phyloP scores from a whole-genome alignment of 1,139 yeast species.

The Yamadazyma dendronema region DNA sequence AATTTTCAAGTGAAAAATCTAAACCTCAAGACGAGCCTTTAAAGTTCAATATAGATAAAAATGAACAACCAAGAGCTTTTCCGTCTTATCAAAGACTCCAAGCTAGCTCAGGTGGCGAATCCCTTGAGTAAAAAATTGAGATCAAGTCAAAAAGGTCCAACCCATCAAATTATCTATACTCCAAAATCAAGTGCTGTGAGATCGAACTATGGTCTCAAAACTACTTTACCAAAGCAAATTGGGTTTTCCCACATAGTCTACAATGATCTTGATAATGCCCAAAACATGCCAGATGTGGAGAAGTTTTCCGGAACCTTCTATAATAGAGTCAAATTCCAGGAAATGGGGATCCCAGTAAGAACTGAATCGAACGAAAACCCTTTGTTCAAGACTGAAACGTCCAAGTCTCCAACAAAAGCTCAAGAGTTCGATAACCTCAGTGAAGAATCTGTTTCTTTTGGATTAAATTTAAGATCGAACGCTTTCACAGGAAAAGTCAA shows the following conservation, averaged over 20 bases:
- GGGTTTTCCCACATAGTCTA: conserved; percentile 43
- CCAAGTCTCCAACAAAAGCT: conserved; percentile 16
- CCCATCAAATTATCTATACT: conserved; percentile 46
- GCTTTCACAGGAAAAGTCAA: conserved; percentile 28
- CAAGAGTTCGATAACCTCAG: conserved; percentile 16
- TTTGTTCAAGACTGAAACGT: conserved; percentile 27
- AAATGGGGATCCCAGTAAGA: conserved; percentile 38
- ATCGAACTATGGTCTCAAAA: conserved; percentile 45
- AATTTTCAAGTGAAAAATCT: conserved; percentile 1
- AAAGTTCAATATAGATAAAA: too few relatives aligned
- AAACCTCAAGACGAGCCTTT: not conserved
- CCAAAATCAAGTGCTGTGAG: conserved; percentile 43
- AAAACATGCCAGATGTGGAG: conserved; percentile 50
- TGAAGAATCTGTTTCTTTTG: conserved; percentile 20
- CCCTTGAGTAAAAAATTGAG: conserved; percentile 38
- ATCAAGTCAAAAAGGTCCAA: conserved; percentile 31
- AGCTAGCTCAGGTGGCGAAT: conserved; percentile 47
- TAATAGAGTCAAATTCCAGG: conserved; percentile 43
- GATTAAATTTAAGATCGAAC: conserved; percentile 31
- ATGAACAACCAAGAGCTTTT: conserved; percentile 34
- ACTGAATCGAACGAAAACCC: conserved; percentile 33
- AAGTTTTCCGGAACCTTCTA: conserved; percentile 40
- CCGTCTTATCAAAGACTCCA: conserved; percentile 41
- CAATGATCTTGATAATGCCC: conserved; percentile 44
- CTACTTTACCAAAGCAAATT: conserved; percentile 43